These are phyloP conservation scores for Ustilago nuda DNA, from an alignment of 1,284 basidiomycete genomes.

Conservation along the genomic window DNA sequence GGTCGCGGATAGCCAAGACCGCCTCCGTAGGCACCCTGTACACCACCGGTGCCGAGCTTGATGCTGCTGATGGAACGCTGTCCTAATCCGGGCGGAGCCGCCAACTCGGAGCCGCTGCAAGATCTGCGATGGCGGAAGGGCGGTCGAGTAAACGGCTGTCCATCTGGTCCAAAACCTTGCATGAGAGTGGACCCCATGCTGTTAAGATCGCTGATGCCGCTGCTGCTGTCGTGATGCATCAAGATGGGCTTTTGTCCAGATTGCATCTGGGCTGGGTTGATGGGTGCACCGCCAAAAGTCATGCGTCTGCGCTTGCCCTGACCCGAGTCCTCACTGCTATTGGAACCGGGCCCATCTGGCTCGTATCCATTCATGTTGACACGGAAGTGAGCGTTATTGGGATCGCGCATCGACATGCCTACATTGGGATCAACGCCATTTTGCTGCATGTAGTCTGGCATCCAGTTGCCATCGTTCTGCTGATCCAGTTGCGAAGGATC, in stretches of 20 bases:
- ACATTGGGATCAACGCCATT: slow-evolving; percentile 1
- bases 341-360: slow-evolving; percentile 31
- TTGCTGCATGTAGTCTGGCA: slow-evolving; percentile 33
- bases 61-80: slow-evolving; percentile 33
- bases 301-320: slow-evolving; percentile 48
- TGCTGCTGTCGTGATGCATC: slow-evolving; percentile 40
- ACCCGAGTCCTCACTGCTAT: slow-evolving; percentile 37
- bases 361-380: slow-evolving; percentile 38
- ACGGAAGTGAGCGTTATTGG: slow-evolving; percentile 22
- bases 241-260: slow-evolving; percentile 21
- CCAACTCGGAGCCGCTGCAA: slow-evolving; percentile 36
- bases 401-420: slow-evolving; percentile 28
- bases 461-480: slow-evolving; percentile 20
- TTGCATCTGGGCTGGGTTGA: slow-evolving; percentile 22
- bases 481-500: slow-evolving; percentile 11
- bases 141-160: slow-evolving; percentile 29
- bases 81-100: slow-evolving; percentile 25
- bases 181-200: slow-evolving; percentile 28
- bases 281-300: slow-evolving; percentile 43
- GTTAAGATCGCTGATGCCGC: slow-evolving; percentile 28
- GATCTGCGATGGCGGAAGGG: slow-evolving; percentile 42
- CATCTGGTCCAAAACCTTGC: slow-evolving; percentile 16
- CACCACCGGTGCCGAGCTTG: slow-evolving; percentile 22
- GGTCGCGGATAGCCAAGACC: slow-evolving; percentile 29
- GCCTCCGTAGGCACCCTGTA: slow-evolving; percentile 15